phyloP scores from a whole-genome alignment of 805 yeast genomes.

The Candida ficus region DNA sequence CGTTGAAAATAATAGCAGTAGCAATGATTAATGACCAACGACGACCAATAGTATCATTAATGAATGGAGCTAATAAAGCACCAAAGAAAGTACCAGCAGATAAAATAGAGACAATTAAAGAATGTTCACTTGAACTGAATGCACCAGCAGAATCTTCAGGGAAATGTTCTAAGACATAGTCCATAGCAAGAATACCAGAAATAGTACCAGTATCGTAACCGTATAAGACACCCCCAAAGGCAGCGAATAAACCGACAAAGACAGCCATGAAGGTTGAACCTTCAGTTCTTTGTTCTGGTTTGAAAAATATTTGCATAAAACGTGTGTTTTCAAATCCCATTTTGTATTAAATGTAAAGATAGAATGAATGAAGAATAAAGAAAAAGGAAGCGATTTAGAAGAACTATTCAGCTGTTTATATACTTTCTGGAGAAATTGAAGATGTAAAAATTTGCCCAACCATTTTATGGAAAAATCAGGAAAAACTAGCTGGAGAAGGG shows the following conservation, averaged over 20 bases:
- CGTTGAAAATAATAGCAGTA: constrained; percentile 42
- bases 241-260: constrained; percentile 55
- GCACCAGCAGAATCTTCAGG: constrained; percentile 31
- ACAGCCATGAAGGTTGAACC: constrained; percentile 47
- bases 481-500: background rate
- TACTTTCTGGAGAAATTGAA: too few relatives aligned
- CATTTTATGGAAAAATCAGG: background rate
- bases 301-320: constrained; percentile 34
- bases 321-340: too few relatives aligned
- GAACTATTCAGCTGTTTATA: too few relatives aligned
- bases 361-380: too few relatives aligned
- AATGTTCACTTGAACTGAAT: constrained; percentile 45
- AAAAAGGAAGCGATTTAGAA: too few relatives aligned
- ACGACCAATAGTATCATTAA: constrained; percentile 52
- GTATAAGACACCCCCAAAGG: constrained; percentile 61
- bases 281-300: constrained; percentile 42
- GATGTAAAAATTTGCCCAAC: too few relatives aligned
- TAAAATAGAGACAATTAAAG: constrained; percentile 61
- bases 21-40: constrained; percentile 39
- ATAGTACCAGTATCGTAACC: constrained; percentile 70
- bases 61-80: constrained; percentile 55
- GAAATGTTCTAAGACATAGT: constrained; percentile 40
- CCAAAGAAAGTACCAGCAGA: constrained; percentile 74
- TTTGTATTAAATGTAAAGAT: too few relatives aligned
- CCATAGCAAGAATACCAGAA: constrained; percentile 63